Base-by-base conservation (phyloP, 306 rosid species). In the Fragaria iinumae region DNA sequence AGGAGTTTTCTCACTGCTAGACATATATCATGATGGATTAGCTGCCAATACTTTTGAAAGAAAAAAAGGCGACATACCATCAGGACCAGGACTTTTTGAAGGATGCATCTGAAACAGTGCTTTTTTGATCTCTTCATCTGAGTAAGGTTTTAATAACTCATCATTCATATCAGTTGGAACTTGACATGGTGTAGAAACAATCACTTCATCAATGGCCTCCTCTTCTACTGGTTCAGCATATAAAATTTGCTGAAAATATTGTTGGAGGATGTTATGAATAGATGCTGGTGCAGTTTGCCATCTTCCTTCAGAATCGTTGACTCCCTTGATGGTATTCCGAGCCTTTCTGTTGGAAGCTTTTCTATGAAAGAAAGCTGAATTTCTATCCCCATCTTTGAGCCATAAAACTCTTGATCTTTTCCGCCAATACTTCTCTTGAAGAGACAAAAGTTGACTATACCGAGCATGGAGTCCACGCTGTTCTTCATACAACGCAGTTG, bases 121-220 rank as follows among this genome's bases (percentile, higher is more conserved):
- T 0, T 17, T 17, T 18, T 6, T 17, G 17, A 52, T 52, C 9
- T 52, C 57, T 0, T 52, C 9, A 18, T 52, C 9, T 1, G 23
- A 17, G 0, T 52, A 52, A 0, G 21, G 23, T 5, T 1, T 17
- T 16, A 18, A 2, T 0, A 52, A 2, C 2, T 52, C 2, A 0
- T 17, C 9, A 0, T 52, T 17, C 57, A 52, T 52, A 0, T 1
- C 57, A 5, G 1, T 2, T 4, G 21, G 5, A 0, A 52, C 21
- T 6, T 18, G 6, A 17, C 2, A 0, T 6, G 57, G 57, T 0
- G 23, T 18, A 11, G 50, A 17, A 2, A 0, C 16, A 47, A 47
- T 2, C 1, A 47, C 16, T 12, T 47, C 4, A 0, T 2, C 50
- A 47, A 47, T 47, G 16, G 50, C 50, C 8, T 39, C 43, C 1